phyloP scores from a whole-genome alignment of 139 green algal genomes.

The Asterochloris erici region DNA sequence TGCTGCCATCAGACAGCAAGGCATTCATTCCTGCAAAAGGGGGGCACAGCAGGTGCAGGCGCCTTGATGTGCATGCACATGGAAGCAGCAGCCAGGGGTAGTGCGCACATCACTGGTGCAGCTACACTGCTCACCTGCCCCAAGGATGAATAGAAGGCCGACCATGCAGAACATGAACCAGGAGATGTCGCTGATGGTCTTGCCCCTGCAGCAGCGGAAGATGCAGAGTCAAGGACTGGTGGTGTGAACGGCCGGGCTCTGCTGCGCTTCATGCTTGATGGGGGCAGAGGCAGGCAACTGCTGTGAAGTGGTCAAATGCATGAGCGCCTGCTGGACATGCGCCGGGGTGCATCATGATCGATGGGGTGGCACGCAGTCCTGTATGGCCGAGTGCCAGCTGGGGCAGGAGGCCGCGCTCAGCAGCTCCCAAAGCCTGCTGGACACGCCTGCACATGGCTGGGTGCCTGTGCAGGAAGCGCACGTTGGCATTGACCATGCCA shows the following conservation, averaged over 20 bases:
- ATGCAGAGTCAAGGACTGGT: neutral
- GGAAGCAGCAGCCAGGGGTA: neutral
- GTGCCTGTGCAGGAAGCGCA: too few species aligned
- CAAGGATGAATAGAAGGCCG: constrained; percentile 49
- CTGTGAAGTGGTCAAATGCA: too few species aligned
- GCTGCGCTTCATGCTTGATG: too few species aligned
- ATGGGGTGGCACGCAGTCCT: too few species aligned
- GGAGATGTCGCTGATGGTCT: constrained; percentile 40
- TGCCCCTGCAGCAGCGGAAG: constrained; percentile 27
- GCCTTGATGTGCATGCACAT: neutral
- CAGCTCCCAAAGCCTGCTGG: too few species aligned
- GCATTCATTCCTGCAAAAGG: neutral
- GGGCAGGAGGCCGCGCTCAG: too few species aligned
- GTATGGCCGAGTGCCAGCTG: too few species aligned
- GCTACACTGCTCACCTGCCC: constrained; percentile 24
- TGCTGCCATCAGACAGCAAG: neutral
- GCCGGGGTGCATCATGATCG: too few species aligned
- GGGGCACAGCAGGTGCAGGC: neutral
- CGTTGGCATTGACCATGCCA: too few species aligned
- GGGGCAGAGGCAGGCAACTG: too few species aligned
- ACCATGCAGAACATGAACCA: constrained; percentile 51
- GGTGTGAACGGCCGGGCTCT: neutral
- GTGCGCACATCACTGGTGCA: neutral
- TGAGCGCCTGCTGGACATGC: too few species aligned
- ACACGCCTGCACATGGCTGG: too few species aligned